These are phyloP conservation scores for Leccinum disarticulatum DNA, from an alignment of 768 basidiomycete species.

Conservation along the genomic window DNA sequence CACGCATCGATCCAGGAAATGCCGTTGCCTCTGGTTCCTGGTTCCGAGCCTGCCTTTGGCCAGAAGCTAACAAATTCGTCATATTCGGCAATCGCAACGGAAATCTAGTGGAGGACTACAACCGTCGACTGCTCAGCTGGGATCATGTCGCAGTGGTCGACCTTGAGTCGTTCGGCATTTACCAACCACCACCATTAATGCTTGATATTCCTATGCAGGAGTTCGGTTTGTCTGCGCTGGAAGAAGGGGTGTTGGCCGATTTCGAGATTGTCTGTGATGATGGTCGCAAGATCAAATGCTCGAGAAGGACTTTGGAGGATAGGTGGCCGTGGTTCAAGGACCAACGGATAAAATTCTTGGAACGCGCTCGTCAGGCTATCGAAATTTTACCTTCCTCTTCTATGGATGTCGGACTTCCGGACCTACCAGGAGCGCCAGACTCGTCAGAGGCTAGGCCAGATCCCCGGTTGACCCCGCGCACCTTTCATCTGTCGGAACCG, in stretches of 20 bases:
- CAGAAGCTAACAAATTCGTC: constrained; percentile 79
- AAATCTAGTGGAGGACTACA: constrained; percentile 90
- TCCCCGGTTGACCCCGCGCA: constrained; percentile 76
- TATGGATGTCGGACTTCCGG: constrained; percentile 63
- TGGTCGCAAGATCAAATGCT: constrained; percentile 78
- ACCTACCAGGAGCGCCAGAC: constrained; percentile 51
- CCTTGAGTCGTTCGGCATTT: constrained; percentile 94
- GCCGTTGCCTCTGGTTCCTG: constrained; percentile 87
- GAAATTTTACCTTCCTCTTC: constrained; percentile 59
- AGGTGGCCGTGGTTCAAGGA: constrained; percentile 96
- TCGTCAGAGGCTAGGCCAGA: constrained; percentile 60
- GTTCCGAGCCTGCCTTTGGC: constrained; percentile 91
- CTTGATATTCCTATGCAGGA: constrained; percentile 76
- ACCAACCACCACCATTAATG: constrained; percentile 74
- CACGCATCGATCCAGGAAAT: constrained; percentile 84
- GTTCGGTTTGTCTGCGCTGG: constrained; percentile 79
- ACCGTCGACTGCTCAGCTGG: constrained; percentile 87
- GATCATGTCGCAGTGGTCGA: constrained; percentile 90
- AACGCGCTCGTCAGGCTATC: constrained; percentile 54
- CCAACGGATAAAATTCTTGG: constrained; percentile 58
- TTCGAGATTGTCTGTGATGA: constrained; percentile 94
- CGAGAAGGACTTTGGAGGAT: constrained; percentile 79
- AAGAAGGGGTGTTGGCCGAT: constrained; percentile 80
- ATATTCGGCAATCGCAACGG: constrained; percentile 90
- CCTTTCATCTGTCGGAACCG: constrained; percentile 82